phyloP scores from a whole-genome alignment of 306 rosid species.

The Citrullus colocynthis region DNA sequence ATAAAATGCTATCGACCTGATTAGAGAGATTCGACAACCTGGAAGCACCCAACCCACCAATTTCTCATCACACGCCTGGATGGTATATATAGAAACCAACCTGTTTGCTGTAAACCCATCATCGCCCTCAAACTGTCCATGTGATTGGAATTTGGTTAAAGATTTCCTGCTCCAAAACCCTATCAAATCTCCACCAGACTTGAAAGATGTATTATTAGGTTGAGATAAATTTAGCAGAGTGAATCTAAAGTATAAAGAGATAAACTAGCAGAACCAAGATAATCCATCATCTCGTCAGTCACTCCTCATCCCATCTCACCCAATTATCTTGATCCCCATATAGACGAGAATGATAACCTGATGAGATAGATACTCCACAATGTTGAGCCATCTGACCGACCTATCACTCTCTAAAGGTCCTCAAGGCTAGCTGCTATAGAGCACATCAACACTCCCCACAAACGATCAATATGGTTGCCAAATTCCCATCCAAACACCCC shows the following conservation, averaged over 20 bases:
- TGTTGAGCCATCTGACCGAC: background rate
- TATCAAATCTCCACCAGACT: background rate
- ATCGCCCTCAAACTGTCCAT: background rate
- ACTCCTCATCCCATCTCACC: background rate
- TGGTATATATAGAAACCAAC: background rate
- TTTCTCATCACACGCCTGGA: background rate
- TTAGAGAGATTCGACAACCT: background rate
- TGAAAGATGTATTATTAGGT: background rate
- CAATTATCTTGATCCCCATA: background rate
- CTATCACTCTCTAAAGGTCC: background rate
- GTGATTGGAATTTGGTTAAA: background rate
- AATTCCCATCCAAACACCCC: background rate
- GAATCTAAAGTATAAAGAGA: background rate
- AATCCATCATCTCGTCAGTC: background rate
- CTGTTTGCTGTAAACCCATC: background rate
- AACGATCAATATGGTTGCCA: background rate
- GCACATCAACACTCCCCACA: background rate
- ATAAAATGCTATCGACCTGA: background rate
- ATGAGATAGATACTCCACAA: background rate
- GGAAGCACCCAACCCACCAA: background rate
- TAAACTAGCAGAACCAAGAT: background rate
- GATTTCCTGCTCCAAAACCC: background rate
- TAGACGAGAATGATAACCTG: background rate
- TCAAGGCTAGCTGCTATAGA: background rate
- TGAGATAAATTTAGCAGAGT: background rate